Evolutionary conservation across 2,329 filamentous ascomycete species (phyloP).

Genomic region (Pleoardoris graminearum): DNA sequence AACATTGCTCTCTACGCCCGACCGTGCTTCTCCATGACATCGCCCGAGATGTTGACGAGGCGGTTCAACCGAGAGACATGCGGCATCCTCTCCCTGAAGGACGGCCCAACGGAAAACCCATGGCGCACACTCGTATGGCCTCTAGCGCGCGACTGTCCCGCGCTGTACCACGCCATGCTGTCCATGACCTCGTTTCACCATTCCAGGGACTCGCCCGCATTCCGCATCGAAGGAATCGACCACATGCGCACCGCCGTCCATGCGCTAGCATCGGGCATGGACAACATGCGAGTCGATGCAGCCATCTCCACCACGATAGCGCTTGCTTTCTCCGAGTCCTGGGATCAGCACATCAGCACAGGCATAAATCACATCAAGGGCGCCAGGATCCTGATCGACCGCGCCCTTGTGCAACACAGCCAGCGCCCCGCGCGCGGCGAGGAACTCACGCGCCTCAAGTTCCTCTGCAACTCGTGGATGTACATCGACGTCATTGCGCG

Average conservation of each 20-base stretch:
- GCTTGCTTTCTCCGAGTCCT: slow-evolving; percentile 70
- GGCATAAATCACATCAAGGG: slow-evolving; percentile 71
- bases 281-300: slow-evolving; percentile 65
- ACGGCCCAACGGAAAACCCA: slow-evolving; percentile 69
- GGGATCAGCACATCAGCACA: slow-evolving; percentile 70
- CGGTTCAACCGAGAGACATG: slow-evolving; percentile 69
- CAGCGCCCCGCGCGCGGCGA: slow-evolving; percentile 47
- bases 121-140: slow-evolving; percentile 75
- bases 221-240: slow-evolving; percentile 67
- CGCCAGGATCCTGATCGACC: slow-evolving; percentile 65
- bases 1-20: slow-evolving; percentile 43
- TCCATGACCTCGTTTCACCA: slow-evolving; percentile 72
- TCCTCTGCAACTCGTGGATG: slow-evolving; percentile 72
- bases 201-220: slow-evolving; percentile 58
- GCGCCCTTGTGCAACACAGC: slow-evolving; percentile 57
- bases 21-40: slow-evolving; percentile 55
- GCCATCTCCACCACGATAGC: slow-evolving; percentile 71
- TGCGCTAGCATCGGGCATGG: slow-evolving; percentile 61
- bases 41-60: slow-evolving; percentile 64
- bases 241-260: slow-evolving; percentile 69
- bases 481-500: slow-evolving; percentile 75
- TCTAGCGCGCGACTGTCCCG: slow-evolving; percentile 64
- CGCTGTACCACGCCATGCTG: slow-evolving; percentile 68
- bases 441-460: slow-evolving; percentile 58
- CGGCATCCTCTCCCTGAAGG: slow-evolving; percentile 71